Base-by-base conservation (phyloP, 306 rosid genomes). In the Notholithocarpus densiflorus region DNA sequence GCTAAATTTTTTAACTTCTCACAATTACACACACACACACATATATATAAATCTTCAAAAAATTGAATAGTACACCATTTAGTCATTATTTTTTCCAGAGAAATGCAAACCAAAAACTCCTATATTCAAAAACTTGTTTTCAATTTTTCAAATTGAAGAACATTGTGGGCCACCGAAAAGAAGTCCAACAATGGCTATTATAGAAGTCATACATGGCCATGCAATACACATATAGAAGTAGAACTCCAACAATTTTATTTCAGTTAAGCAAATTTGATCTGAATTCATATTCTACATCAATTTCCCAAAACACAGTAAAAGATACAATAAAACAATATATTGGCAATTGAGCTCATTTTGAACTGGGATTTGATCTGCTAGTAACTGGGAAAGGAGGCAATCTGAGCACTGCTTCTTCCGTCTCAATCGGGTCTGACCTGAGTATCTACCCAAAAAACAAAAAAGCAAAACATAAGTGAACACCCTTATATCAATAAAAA, bases 381-480 rank as follows among this genome's bases (percentile, higher is more conserved):
- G 79, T 19, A 20, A 81, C 43, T 4, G 88, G 76, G 75, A 91
- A 88, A 14, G 97, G 87, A 43, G 97, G 97, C 81, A 92, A 76
- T 68, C 87, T 88, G 77, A 94, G 84, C 81, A 94, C 89, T 72
- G 92, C 96, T 89, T 94, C 96, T 83, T 94, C 96, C 9, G 97
- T 90, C 78, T 94, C 97, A 73, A 92, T 88, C 1, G 98, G 97
- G 34, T 94, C 97, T 2, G 97, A 92, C 75, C 98, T 90, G 81
- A 90, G 76, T 55, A 94, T 94, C 98, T 94, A 86, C 79, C 60
- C 71, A 34, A 75, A 75, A 76, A 40, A 40, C 45, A 40, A 32
- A 80, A 34, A 29, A 43, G 14, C 53, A 48, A 2, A 48, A 11
- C 17, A 10, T 0, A 48, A 48, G 3, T 12, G 53, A 6, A 82